Conservation (phyloP, 2,329 filamentous ascomycete species). For the Pyrenophora tritici-repentis region DNA sequence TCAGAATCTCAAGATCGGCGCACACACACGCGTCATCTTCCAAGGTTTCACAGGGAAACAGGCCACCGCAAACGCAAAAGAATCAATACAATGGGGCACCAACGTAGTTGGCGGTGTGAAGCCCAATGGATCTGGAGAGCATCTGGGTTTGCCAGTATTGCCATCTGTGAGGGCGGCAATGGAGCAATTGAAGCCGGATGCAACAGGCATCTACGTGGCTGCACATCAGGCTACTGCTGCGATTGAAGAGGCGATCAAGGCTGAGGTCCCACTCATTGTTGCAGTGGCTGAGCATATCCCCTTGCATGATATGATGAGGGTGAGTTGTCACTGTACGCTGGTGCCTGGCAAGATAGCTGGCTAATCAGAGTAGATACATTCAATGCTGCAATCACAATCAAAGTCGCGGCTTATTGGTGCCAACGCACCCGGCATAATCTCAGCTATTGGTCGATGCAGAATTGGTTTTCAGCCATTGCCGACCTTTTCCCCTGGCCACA, state of each 20-base stretch:
- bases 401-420: constrained; percentile 76
- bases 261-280: constrained; percentile 76
- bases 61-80: constrained; percentile 76
- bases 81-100: constrained; percentile 78
- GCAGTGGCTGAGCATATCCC: constrained; percentile 82
- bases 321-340: constrained; percentile 43
- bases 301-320: constrained; percentile 75
- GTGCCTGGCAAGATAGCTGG: neutral
- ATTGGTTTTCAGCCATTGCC: constrained; percentile 78
- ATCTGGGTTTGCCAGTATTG: constrained; percentile 73
- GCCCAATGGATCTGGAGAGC: constrained; percentile 70
- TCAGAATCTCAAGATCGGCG: constrained; percentile 68
- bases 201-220: constrained; percentile 79
- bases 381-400: constrained; percentile 71
- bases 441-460: constrained; percentile 70
- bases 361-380: constrained; percentile 61
- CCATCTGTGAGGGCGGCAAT: constrained; percentile 71
- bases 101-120: constrained; percentile 80
- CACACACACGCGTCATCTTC: constrained; percentile 69
- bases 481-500: constrained; percentile 69
- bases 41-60: constrained; percentile 72
- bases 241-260: constrained; percentile 80
- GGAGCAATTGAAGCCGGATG: constrained; percentile 72
- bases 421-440: constrained; percentile 82
- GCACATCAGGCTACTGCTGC: constrained; percentile 73